Evolutionary conservation across 1,139 yeast genomes (phyloP).

Genomic region (Hansenula sp.): DNA sequence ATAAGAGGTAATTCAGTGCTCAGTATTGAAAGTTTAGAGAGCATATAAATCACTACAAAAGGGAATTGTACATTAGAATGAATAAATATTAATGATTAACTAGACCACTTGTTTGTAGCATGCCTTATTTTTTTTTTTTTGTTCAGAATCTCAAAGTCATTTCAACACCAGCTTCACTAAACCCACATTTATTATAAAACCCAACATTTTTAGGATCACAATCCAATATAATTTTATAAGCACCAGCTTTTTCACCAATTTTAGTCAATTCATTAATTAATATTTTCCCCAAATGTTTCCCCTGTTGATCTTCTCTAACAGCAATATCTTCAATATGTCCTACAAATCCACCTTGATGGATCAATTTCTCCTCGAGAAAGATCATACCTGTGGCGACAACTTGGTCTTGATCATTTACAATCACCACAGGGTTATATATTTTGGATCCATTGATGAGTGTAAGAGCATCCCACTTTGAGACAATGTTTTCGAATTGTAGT

Average conservation of each 20-base stretch:
- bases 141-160: conserved; percentile 43
- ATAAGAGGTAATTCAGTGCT: conserved; percentile 60
- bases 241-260: conserved; percentile 57
- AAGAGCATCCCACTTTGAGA: conserved; percentile 44
- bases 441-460: conserved; percentile 26
- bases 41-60: conserved; percentile 13
- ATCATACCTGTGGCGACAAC: conserved; percentile 46
- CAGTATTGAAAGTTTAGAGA: conserved; percentile 43
- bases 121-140: background rate
- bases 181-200: conserved; percentile 88
- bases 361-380: conserved; percentile 57
- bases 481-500: conserved; percentile 37
- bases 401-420: conserved; percentile 35
- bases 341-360: conserved; percentile 77
- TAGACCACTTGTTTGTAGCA: background rate
- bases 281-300: conserved; percentile 69
- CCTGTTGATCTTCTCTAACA: conserved; percentile 72
- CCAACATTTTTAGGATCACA: conserved; percentile 78
- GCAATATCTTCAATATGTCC: conserved; percentile 97
- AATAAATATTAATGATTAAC: background rate
- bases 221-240: conserved; percentile 87
- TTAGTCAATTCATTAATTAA: conserved; percentile 60
- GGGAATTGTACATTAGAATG: background rate
- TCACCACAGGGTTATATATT: conserved; percentile 58
- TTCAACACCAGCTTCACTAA: conserved; percentile 61